Evolutionary conservation across 768 basidiomycete species (phyloP).

Genomic region (Tulasnella sp.): DNA sequence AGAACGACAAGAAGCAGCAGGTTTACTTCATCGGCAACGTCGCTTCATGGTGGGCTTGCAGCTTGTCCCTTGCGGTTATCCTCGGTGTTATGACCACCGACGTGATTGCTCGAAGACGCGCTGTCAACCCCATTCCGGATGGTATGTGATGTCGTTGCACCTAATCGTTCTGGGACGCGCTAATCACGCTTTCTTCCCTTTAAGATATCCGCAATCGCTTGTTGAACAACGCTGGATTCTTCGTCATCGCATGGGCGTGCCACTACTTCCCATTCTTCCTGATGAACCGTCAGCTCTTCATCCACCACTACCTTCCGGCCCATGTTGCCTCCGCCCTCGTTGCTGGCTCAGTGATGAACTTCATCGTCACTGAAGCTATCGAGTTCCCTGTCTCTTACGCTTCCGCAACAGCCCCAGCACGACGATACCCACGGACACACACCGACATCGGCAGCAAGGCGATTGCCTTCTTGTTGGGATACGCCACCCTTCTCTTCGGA

Average conservation of each 20-base stretch:
- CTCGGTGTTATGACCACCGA: slow-evolving; percentile 89
- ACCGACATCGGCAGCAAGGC: slow-evolving; percentile 78
- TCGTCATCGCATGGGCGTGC: slow-evolving; percentile 88
- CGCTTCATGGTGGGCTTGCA: slow-evolving; percentile 91
- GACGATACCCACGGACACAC: slow-evolving; percentile 35
- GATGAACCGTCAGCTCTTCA: slow-evolving; percentile 93
- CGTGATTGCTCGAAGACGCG: slow-evolving; percentile 78
- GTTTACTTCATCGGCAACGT: slow-evolving; percentile 96
- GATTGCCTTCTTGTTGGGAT: slow-evolving; percentile 49
- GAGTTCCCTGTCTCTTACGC: slow-evolving; percentile 80
- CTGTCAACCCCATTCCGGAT: slow-evolving; percentile 78
- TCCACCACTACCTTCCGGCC: slow-evolving; percentile 97
- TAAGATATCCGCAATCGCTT: slow-evolving; percentile 87
- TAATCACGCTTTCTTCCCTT: not conserved
- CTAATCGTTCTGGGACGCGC: not conserved
- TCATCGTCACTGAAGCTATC: slow-evolving; percentile 81
- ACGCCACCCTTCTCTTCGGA: slow-evolving; percentile 55
- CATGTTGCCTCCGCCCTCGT: slow-evolving; percentile 90
- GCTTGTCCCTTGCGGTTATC: slow-evolving; percentile 79
- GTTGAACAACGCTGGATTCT: slow-evolving; percentile 95
- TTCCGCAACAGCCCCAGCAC: not conserved
- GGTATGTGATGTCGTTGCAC: slow-evolving; percentile 50
- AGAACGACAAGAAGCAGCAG: slow-evolving; percentile 76
- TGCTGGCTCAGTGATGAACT: slow-evolving; percentile 88
- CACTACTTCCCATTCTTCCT: slow-evolving; percentile 98